Evolutionary conservation across 305 asterid species (phyloP).

Genomic region (Salvia sclarea): DNA sequence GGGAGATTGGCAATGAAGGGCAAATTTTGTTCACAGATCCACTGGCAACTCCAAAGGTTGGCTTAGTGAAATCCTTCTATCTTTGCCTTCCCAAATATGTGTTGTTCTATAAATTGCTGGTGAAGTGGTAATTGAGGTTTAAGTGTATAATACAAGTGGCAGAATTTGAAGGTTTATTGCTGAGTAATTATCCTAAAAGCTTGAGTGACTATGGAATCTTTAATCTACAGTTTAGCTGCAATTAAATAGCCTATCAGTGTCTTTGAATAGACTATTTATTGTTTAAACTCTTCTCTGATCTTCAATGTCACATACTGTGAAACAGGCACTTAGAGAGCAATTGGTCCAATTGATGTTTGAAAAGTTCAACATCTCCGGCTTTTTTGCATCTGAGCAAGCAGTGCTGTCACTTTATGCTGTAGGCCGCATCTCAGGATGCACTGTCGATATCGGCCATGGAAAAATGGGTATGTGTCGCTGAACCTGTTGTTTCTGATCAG

Average conservation of each 20-base stretch:
- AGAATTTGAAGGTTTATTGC: constrained; percentile 4
- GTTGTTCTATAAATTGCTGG: constrained; percentile 21
- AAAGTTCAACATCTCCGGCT: constrained; percentile 86
- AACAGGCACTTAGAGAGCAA: constrained; percentile 88
- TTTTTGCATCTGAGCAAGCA: constrained; percentile 95
- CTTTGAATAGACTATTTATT: constrained; percentile 2
- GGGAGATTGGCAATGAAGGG: constrained; percentile 96
- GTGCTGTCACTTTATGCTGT: constrained; percentile 94
- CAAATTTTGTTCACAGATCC: constrained; percentile 94
- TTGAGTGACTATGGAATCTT: constrained; percentile 9
- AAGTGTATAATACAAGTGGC: background rate
- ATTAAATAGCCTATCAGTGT: constrained; percentile 12
- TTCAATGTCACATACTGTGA: constrained; percentile 23
- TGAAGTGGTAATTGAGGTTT: background rate
- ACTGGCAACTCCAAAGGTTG: constrained; percentile 95
- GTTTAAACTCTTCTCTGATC: background rate
- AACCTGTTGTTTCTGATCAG: constrained; percentile 3
- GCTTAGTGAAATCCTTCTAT: constrained; percentile 35
- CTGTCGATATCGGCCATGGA: constrained; percentile 94
- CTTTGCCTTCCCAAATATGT: constrained; percentile 2
- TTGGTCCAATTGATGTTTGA: constrained; percentile 98
- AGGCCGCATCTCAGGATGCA: constrained; percentile 96
- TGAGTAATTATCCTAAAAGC: background rate
- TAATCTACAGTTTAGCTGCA: background rate
- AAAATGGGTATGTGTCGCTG: constrained; percentile 61